A percentile compares a stretch with the other conserved stretches of the same genome.
These are phyloP conservation scores for Bryoerythrophyllum caledonicum DNA, from an alignment of 225 moss, liverwort and hornwort genomes.

Conservation along the genomic window DNA sequence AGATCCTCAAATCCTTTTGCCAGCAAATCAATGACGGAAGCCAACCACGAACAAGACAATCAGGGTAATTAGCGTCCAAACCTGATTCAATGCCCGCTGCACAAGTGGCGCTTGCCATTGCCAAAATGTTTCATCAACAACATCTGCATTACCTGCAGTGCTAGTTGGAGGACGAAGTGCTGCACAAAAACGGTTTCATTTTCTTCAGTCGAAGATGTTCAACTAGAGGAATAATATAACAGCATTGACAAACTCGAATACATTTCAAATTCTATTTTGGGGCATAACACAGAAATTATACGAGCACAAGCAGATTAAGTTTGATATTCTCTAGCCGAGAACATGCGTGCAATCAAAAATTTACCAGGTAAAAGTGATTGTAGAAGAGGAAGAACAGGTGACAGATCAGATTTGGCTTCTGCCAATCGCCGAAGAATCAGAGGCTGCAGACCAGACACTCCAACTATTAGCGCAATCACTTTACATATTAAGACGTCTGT, in stretches of 20 bases:
- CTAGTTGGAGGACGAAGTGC: conserved; percentile 80
- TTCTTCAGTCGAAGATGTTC: neutral
- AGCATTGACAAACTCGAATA: neutral
- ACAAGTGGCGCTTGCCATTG: conserved; percentile 81
- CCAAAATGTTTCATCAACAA: conserved; percentile 88
- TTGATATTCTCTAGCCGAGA: neutral
- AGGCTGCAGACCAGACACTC: conserved; percentile 55
- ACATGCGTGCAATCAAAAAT: neutral
- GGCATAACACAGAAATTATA: neutral
- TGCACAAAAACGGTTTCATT: conserved; percentile 37
- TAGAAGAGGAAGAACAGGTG: conserved; percentile 76
- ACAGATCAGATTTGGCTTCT: conserved; percentile 85
- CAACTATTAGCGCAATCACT: conserved; percentile 14
- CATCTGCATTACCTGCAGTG: conserved; percentile 54
- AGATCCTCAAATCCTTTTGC: neutral
- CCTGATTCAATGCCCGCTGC: conserved; percentile 78
- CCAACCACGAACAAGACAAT: conserved; percentile 25
- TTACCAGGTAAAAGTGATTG: conserved; percentile 91
- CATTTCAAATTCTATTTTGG: neutral
- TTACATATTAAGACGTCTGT: neutral
- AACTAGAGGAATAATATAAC: neutral
- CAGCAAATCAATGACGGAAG: neutral
- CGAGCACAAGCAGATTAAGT: neutral
- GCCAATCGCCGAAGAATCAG: conserved; percentile 70
- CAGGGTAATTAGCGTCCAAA: conserved; percentile 31